phyloP scores from a whole-genome alignment of 768 basidiomycete genomes.

The Mycena rebaudengoi region DNA sequence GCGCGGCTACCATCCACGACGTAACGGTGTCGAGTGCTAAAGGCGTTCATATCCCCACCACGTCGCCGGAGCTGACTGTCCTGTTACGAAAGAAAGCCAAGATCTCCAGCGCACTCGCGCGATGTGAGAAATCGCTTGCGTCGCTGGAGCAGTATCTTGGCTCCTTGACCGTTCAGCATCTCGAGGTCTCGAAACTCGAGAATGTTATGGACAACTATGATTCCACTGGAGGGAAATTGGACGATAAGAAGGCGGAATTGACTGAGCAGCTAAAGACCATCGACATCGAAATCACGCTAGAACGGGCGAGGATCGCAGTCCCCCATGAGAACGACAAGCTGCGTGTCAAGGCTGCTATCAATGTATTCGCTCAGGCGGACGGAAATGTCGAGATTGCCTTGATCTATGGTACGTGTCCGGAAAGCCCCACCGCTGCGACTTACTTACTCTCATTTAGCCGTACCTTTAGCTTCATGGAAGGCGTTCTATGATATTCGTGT shows the following conservation, averaged over 20 bases:
- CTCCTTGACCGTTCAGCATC: conserved; percentile 43
- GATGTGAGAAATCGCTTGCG: conserved; percentile 36
- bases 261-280: conserved; percentile 35
- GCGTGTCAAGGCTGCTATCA: conserved; percentile 40
- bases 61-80: conserved; percentile 36
- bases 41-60: conserved; percentile 7
- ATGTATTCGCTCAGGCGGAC: conserved; percentile 45
- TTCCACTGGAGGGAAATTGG: conserved; percentile 41
- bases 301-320: conserved; percentile 29
- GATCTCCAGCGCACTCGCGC: conserved; percentile 39
- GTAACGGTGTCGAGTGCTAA: conserved; percentile 39
- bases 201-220: conserved; percentile 45
- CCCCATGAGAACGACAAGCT: conserved; percentile 34
- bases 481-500: conserved; percentile 53
- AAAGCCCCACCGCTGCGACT: background rate
- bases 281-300: conserved; percentile 33
- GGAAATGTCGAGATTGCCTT: conserved; percentile 49
- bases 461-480: conserved; percentile 45
- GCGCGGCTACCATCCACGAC: conserved; percentile 56
- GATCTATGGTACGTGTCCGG: conserved; percentile 44
- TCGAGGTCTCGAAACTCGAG: conserved; percentile 38
- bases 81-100: conserved; percentile 36
- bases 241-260: conserved; percentile 40
- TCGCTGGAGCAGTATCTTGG: conserved; percentile 46
- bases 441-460: conserved; percentile 37